Base-by-base conservation (phyloP, 2,329 filamentous ascomycete species). In the Colletotrichum caudatum region DNA sequence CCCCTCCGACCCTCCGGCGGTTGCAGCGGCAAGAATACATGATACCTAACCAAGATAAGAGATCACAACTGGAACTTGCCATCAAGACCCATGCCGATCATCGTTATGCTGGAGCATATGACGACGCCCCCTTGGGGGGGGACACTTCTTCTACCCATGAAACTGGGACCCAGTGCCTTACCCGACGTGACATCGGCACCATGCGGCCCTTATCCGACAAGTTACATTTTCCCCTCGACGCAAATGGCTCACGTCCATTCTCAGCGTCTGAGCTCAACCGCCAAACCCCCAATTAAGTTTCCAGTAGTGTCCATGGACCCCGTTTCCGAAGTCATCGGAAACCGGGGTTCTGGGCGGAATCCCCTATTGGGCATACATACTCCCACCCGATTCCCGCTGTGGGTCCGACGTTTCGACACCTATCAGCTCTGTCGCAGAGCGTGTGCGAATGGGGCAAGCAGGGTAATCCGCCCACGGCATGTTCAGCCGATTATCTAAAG, bases 381-480 rank as follows among this genome's bases (percentile, higher is more conserved):
- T 35, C n/a, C 37, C 37, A 29, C 54, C 64, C 64, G 50, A 62
- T 67, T 48, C 56, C 56, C 68, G 64, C 51, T 67, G 57, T 64
- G 64, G 68, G 68, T 67, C 56, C 51, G 63, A 70, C 63, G 67
- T 66, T 67, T 66, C 56, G 50, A 39, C 61, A 41, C 18, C 57
- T 20, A 37, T 56, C 48, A 33, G 29, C 39, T 66, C 48, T 66
- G 39, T 66, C 67, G 64, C 63, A 37, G 59, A 23, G 46, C 39
- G 56, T 60, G 62, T 67, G n/a, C 57, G 41, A 46, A 57, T 57
- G 18, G 57, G 14, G 5, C 20, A 50, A 61, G 44, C 20, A 54
- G 53, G 53, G 7, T n/a, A 35, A 33, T n/a, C 29, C 18, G 29
- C 46, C 39, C 18, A 59, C 44, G 26, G 41, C 20, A 29, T 26